Base-by-base conservation (phyloP, 495 filamentous ascomycete genomes). In the Podospora conica region DNA sequence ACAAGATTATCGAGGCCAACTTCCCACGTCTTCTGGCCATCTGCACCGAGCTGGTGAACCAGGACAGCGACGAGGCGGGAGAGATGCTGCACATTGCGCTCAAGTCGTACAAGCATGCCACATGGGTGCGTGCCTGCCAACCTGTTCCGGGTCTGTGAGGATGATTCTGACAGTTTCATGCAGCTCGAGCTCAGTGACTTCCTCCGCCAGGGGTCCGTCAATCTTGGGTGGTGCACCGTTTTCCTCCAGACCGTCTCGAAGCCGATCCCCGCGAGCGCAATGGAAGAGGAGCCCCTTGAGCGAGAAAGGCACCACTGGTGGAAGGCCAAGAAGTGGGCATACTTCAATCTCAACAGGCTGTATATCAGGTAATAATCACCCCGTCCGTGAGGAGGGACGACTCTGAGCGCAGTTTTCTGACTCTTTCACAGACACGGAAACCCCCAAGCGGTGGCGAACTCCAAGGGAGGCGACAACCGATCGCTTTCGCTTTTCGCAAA, bases 281-380 rank as follows among this genome's bases (percentile, higher is more conserved):
- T 98, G 83, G 74, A 82, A 60, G 93, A 96, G 54, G 92, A 96
- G 55, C 79, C 89, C 54, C 86, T 91, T 21, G 96, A 98, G 72
- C 86, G 96, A 27, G 96, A 97, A 75, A 83, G 86, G 63, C 93
- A 96, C 74, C 91, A 97, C 74, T 98, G 95, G 93, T 98, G 95
- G 94, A 98, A 98, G 83, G 90, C 92, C 61, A 98, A 98, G 89
- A 98, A 98, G 78, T 98, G 95, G 96, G 89, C 94, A 7, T 98
- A 97, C 75, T 94, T 91, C 69, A 98, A 97, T 78, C 81, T 98
- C 63, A 98, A 98, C 77, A 85, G 95, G 68, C 85, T 98, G 11
- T 98, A 93, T 76, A 94, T 97, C 65, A 85, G 94, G 91, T 94
- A 82, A n/a, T n/a, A n/a, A n/a, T n/a, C n/a, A 22, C 2, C 25